These are phyloP conservation scores for Neocallimastix lanati DNA, from an alignment of 192 early-diverging fungal genomes.

Conservation along the genomic window DNA sequence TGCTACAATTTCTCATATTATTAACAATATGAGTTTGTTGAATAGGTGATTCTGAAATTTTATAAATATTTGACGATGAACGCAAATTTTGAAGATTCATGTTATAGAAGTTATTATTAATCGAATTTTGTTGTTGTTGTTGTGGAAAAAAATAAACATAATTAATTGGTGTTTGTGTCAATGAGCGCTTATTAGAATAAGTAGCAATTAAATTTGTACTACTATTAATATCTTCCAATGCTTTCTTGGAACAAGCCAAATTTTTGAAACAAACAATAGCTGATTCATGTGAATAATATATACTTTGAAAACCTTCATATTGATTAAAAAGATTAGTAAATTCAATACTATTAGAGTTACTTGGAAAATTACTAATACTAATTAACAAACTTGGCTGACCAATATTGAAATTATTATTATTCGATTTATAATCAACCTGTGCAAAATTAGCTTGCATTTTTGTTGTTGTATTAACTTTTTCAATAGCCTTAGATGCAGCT, in stretches of 20 bases:
- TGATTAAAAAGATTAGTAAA: constrained; percentile 4
- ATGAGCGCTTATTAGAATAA: not conserved
- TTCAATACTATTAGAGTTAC: not conserved
- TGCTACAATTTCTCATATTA: not conserved
- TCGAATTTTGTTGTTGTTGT: not conserved
- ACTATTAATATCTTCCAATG: constrained; percentile 3
- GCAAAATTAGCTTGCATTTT: constrained; percentile 6
- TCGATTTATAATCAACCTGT: constrained; percentile 2
- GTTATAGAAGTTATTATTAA: not conserved
- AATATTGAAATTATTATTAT: constrained; percentile 1
- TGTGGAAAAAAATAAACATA: not conserved
- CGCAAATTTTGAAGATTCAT: not conserved
- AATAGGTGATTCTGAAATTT: not conserved
- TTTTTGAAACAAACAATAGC: not conserved
- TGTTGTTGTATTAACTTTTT: constrained; percentile 1
- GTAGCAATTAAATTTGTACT: constrained; percentile 2
- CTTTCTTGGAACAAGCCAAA: not conserved
- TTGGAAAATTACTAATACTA: constrained; percentile 2
- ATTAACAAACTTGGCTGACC: not conserved
- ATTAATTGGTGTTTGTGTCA: not conserved
- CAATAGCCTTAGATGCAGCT: not conserved
- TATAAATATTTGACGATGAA: not conserved
- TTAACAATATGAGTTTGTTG: not conserved
- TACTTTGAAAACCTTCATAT: constrained; percentile 2
- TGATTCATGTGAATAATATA: not conserved